Percentiles rank a stretch among this genome's conserved stretches.
Evolutionary conservation across 306 rosid genomes (phyloP).

Genomic region (Fragaria vesca): DNA sequence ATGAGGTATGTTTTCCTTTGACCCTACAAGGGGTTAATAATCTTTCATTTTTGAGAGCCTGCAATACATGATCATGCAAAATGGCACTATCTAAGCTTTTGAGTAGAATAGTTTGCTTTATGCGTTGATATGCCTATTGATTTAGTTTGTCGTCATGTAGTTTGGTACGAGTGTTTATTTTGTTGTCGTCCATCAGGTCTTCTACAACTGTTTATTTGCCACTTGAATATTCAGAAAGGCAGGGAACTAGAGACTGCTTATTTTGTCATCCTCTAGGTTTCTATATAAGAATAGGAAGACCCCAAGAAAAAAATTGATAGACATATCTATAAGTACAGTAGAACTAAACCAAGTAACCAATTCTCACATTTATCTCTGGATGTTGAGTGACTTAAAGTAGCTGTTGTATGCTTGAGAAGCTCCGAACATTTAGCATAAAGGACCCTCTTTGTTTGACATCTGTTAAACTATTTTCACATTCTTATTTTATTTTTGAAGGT

Average conservation of each 20-base stretch:
- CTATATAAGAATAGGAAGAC: not conserved
- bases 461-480: not conserved
- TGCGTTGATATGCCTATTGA: not conserved
- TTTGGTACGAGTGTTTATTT: not conserved
- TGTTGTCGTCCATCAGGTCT: not conserved
- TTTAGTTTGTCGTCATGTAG: not conserved
- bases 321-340: not conserved
- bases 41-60: not conserved
- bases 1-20: slow-evolving; percentile 56
- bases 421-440: not conserved
- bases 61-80: not conserved
- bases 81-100: not conserved
- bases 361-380: not conserved
- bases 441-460: not conserved
- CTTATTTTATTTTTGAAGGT: slow-evolving; percentile 45
- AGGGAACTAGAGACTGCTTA: not conserved
- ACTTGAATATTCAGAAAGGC: not conserved
- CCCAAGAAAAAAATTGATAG: not conserved
- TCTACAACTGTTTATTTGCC: not conserved
- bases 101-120: not conserved
- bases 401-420: not conserved
- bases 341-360: not conserved
- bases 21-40: not conserved
- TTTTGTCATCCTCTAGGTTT: not conserved
- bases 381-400: not conserved